Evolutionary conservation across 2,329 filamentous ascomycete genomes (phyloP), one percentile per base, ranked within the genome.

Genomic region (Fusarium virguliforme): DNA sequence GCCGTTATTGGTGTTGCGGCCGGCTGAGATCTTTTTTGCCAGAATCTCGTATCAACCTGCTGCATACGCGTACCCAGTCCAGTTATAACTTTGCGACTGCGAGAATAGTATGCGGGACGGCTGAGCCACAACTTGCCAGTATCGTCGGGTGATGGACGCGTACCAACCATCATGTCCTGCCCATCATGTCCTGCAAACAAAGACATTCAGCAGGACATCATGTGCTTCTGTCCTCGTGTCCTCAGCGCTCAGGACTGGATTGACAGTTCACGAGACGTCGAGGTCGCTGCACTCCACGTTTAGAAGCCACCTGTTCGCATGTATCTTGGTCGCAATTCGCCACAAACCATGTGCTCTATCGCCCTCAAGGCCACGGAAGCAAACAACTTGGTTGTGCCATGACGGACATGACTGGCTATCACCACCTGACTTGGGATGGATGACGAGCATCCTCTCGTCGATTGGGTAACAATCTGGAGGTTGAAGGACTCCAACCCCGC

Each of bases 401-500:
- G 37, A 46, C 40, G 32, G 40, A 41, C 34, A 32, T 41, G 24
- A 32, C 15, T 55, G 37, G 53, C 34, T 57, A 66, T 37, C 22
- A 61, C 43, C 62, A 64, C 46, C 58, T 70, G 62, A 67, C 69
- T 67, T 46, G 57, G n/a, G 50, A 37, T 60, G 55, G 53, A 70
- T 72, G 69, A 71, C 69, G 43, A 70, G 62, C 62, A 72, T 34
- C 41, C 43, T 48, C 26, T 30, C 37, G 54, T 32, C 46, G 54
- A 72, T 70, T 72, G 70, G 69, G 61, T 34, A 53, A 70, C 18
- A 13, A 56, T 32, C 48, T 61, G 34, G 57, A 41, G 43, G 60
- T 43, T 60, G 6, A 70, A 68, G 35, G 37, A 59, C 30, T 57
- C 13, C 24, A 60, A 51, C 65, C 65, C 65, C 38, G 37, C 64